Evolutionary conservation across 2,329 filamentous ascomycete genomes (phyloP).

Genomic region (Paracamarosporium sp.): DNA sequence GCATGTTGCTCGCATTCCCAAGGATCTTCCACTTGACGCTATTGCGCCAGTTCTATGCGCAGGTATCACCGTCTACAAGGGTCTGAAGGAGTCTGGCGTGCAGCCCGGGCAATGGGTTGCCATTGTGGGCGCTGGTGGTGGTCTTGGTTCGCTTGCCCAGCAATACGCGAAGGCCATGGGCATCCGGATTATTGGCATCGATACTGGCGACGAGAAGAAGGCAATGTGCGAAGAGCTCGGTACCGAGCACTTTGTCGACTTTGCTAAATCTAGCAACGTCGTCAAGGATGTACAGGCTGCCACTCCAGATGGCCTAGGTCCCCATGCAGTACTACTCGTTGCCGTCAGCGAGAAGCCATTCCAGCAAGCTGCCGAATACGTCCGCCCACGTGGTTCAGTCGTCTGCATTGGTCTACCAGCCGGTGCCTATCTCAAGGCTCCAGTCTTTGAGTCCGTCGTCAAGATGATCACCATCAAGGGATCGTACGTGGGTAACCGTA

Average conservation of each 20-base stretch:
- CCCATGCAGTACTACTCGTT: conserved; percentile 85
- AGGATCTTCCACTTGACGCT: conserved; percentile 76
- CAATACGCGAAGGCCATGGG: conserved; percentile 96
- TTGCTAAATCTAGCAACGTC: conserved; percentile 75
- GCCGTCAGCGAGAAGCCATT: conserved; percentile 91
- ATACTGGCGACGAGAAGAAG: conserved; percentile 81
- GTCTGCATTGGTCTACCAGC: conserved; percentile 90
- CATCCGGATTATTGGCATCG: conserved; percentile 79
- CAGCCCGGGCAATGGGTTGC: conserved; percentile 79
- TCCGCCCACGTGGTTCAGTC: conserved; percentile 81
- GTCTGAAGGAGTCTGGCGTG: conserved; percentile 81
- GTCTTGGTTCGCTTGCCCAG: conserved; percentile 77
- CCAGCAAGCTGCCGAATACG: conserved; percentile 90
- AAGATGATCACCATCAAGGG: conserved; percentile 93
- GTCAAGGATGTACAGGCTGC: conserved; percentile 84
- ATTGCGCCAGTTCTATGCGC: conserved; percentile 84
- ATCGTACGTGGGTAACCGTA: conserved; percentile 90
- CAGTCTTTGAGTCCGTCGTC: conserved; percentile 88
- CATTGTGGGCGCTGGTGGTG: conserved; percentile 86
- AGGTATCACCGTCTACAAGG: conserved; percentile 89
- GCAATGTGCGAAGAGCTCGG: conserved; percentile 74
- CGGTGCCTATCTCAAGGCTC: conserved; percentile 75
- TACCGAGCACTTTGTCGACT: conserved; percentile 79
- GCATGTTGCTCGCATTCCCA: conserved; percentile 82
- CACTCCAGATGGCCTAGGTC: conserved; percentile 80